Evolutionary conservation across 345 rosid genomes (phyloP), one percentile per base, ranked within the genome.

Genomic region (Sonneratia alba): DNA sequence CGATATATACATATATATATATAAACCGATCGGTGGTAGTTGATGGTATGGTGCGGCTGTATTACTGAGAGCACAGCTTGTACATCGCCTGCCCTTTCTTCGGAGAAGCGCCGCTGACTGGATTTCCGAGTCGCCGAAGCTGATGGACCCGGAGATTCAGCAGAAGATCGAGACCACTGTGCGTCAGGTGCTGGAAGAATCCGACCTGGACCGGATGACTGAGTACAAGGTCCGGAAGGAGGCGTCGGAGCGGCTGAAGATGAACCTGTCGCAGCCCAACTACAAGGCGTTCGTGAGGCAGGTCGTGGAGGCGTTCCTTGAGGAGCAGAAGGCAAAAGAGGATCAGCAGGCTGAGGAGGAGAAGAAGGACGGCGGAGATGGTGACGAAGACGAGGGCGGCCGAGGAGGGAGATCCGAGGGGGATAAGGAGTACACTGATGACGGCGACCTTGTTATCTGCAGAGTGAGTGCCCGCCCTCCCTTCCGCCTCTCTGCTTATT

Each of bases 361-460:
- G 57, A 77, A 73, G 36, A 78, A 69, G 38, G 77, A 66, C 10
- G 75, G 43, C 10, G 66, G 51, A 10, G 56, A 49, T 4, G 67
- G 53, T 5, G 56, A 64, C 4, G 77, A 66, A 6, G 75, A 36
- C 10, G 56, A 11, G 51, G 81, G 49, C 1, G 72, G 61, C 42
- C 70, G 11, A 18, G 55, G 66, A 59, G 76, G 6, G 80, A 51
- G 57, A 66, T 38, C 71, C 8, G 36, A 24, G 27, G 80, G 79
- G 55, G 64, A 34, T 43, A 77, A 81, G 67, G 90, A 91, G 87
- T 85, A 77, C 3, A 91, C 88, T 62, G 97, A 94, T 59, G 91
- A 84, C 3, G 97, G 97, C 2, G 88, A 94, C 78, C 92, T 85
- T 74, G 81, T 94, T 74, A 75, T 94, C 82, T 90, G 97, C 77